phyloP scores from a whole-genome alignment of 495 filamentous ascomycete species.

The Terfezia boudieri region DNA sequence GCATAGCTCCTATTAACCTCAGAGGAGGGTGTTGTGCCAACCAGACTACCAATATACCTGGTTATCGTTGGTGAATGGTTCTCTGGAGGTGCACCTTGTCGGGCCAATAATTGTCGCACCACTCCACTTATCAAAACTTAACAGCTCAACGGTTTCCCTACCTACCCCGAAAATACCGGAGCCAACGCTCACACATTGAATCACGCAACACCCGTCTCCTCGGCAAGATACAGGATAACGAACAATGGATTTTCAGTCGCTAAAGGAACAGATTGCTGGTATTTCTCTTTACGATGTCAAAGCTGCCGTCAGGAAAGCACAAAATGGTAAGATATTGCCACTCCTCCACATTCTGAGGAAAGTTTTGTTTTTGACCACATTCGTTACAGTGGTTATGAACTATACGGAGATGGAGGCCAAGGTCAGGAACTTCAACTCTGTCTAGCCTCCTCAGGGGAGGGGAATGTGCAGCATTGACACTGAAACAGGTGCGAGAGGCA shows the following conservation, averaged over 20 bases:
- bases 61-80: too few relatives aligned
- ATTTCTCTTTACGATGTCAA: slow-evolving; percentile 93
- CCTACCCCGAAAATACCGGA: too few relatives aligned
- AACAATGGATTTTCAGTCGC: slow-evolving; percentile 61
- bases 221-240: too few relatives aligned
- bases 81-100: too few relatives aligned
- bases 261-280: slow-evolving; percentile 81
- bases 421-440: slow-evolving; percentile 27
- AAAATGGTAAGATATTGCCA: slow-evolving; percentile 55
- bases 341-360: not conserved
- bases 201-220: too few relatives aligned
- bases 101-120: too few relatives aligned
- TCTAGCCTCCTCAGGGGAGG: slow-evolving; percentile 5
- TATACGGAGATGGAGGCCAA: slow-evolving; percentile 99
- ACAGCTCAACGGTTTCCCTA: too few relatives aligned
- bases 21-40: too few relatives aligned
- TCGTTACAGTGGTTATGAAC: slow-evolving; percentile 74
- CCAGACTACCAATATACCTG: too few relatives aligned
- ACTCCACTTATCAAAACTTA: too few relatives aligned
- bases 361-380: not conserved
- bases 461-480: slow-evolving; percentile 12
- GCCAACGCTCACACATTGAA: too few relatives aligned
- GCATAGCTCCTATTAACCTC: too few relatives aligned
- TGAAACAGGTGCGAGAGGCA: slow-evolving; percentile 60
- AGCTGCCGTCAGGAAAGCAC: slow-evolving; percentile 86